These are phyloP conservation scores for Termitomyces sp. DNA, from an alignment of 768 basidiomycete species.

Conservation along the genomic window DNA sequence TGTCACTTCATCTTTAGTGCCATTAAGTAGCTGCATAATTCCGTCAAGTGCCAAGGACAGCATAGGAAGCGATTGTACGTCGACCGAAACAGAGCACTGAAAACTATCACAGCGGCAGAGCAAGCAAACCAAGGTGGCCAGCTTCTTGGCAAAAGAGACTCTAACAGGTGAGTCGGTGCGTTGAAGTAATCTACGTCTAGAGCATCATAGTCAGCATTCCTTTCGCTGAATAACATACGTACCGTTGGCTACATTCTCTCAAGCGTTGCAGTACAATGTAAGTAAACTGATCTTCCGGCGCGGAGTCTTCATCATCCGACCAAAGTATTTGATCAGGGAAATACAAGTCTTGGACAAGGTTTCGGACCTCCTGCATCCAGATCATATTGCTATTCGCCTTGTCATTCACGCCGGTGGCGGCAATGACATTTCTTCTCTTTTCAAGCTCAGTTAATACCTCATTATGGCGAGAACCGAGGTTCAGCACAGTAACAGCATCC, in stretches of 20 bases:
- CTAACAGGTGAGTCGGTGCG: conserved; percentile 26
- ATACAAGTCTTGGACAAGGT: conserved; percentile 34
- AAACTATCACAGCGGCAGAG: conserved; percentile 29
- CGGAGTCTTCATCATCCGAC: conserved; percentile 50
- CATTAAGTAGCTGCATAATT: conserved; percentile 39
- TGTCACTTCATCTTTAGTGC: conserved; percentile 41
- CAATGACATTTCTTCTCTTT: not conserved
- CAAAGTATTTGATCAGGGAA: conserved; percentile 42
- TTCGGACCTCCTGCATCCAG: conserved; percentile 31
- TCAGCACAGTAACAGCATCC: conserved; percentile 15
- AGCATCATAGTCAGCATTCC: not conserved
- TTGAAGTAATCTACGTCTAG: conserved; percentile 30
- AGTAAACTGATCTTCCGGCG: conserved; percentile 37
- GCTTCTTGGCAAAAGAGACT: conserved; percentile 24
- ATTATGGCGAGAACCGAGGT: conserved; percentile 15
- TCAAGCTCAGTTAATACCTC: conserved; percentile 13
- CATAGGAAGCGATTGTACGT: conserved; percentile 20
- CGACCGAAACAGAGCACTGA: conserved; percentile 21
- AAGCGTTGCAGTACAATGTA: conserved; percentile 43
- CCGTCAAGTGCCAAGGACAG: conserved; percentile 31
- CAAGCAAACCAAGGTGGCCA: conserved; percentile 31
- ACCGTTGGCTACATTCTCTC: conserved; percentile 38
- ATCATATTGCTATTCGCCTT: not conserved
- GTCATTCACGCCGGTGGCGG: not conserved
- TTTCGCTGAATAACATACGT: not conserved